phyloP scores from a whole-genome alignment of 2,329 filamentous ascomycete genomes.

The Boeremia lycopersici region DNA sequence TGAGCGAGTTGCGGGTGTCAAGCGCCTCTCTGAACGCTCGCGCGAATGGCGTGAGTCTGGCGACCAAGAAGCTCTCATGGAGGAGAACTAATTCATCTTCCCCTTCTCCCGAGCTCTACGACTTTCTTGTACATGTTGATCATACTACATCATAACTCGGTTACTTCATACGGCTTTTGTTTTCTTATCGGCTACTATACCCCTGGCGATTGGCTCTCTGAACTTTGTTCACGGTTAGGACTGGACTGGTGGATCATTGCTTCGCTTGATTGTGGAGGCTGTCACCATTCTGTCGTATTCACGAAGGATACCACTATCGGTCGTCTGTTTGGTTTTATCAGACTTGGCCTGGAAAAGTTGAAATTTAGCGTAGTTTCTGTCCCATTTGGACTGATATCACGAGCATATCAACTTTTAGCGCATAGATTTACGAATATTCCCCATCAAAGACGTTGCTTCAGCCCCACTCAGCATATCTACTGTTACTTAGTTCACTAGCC shows the following conservation, averaged over 20 bases:
- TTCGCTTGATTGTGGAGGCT: slow-evolving; percentile 13
- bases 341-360: slow-evolving; percentile 25
- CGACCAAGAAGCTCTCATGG: slow-evolving; percentile 68
- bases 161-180: slow-evolving; percentile 13
- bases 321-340: slow-evolving; percentile 14
- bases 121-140: slow-evolving; percentile 26
- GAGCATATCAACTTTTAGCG: slow-evolving; percentile 26
- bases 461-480: background rate
- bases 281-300: slow-evolving; percentile 11
- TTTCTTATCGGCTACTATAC: slow-evolving; percentile 20
- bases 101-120: slow-evolving; percentile 13
- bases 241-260: slow-evolving; percentile 12
- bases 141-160: slow-evolving; percentile 21
- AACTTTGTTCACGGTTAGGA: slow-evolving; percentile 10
- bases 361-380: slow-evolving; percentile 18
- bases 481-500: slow-evolving; percentile 37
- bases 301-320: slow-evolving; percentile 29
- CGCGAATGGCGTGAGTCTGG: slow-evolving; percentile 90
- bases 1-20: slow-evolving; percentile 78
- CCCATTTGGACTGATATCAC: slow-evolving; percentile 21
- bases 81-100: slow-evolving; percentile 50
- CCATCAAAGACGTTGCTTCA: background rate
- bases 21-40: slow-evolving; percentile 78
- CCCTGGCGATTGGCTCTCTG: slow-evolving; percentile 19
- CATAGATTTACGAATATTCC: slow-evolving; percentile 30